phyloP scores from a whole-genome alignment of 2,329 filamentous ascomycete species.

The Phyllosticta paracitricarpa region DNA sequence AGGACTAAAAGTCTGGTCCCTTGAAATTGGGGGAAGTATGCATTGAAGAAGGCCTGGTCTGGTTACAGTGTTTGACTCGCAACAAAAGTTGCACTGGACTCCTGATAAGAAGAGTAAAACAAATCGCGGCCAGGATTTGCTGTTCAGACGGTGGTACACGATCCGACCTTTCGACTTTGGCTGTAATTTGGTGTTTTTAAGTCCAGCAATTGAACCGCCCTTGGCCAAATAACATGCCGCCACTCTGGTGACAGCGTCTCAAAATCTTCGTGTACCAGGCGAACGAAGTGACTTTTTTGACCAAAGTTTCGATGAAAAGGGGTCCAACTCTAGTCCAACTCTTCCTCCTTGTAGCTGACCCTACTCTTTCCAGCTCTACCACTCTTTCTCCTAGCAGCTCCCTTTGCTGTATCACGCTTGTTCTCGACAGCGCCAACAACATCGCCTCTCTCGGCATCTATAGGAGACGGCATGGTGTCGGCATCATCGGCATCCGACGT shows the following conservation, averaged over 20 bases:
- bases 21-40: not conserved
- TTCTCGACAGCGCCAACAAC: not conserved
- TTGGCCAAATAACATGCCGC: too few species aligned
- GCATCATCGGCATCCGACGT: slow-evolving; percentile 12
- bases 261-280: too few species aligned
- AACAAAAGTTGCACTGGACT: not conserved
- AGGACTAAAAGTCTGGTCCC: not conserved
- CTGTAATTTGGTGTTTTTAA: too few species aligned
- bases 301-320: too few species aligned
- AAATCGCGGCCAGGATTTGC: not conserved
- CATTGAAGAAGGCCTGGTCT: not conserved
- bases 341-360: slow-evolving; percentile 28
- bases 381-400: slow-evolving; percentile 5
- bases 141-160: not conserved
- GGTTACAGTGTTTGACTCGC: not conserved
- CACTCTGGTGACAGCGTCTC: too few species aligned
- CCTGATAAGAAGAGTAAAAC: not conserved
- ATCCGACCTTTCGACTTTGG: not conserved
- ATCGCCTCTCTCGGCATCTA: slow-evolving; percentile 24
- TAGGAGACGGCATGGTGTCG: slow-evolving; percentile 27
- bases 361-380: slow-evolving; percentile 10
- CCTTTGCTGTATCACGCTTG: not conserved
- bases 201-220: too few species aligned
- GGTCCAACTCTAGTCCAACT: slow-evolving; percentile 1
- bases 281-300: too few species aligned